phyloP scores from a whole-genome alignment of 78 protist species.

The Goniomonas avonlea region DNA sequence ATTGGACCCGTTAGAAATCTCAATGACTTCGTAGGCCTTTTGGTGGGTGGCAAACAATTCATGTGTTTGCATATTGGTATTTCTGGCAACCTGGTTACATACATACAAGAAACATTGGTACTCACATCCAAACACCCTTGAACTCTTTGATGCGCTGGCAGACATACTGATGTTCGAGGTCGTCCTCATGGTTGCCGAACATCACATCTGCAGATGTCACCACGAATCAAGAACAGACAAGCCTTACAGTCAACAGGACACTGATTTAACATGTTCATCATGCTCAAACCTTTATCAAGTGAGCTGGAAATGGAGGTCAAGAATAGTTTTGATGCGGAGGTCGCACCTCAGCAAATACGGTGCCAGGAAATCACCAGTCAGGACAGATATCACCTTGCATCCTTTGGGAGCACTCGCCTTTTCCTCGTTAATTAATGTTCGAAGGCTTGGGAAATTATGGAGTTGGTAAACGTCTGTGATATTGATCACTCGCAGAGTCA shows the following conservation, averaged over 20 bases:
- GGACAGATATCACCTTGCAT: not conserved
- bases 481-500: not conserved
- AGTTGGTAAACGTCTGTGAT: slow-evolving; percentile 12
- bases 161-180: not conserved
- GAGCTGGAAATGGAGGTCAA: too few species aligned
- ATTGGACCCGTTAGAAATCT: not conserved
- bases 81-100: too few species aligned
- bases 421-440: not conserved
- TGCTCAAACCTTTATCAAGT: not conserved
- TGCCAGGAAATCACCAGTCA: slow-evolving; percentile 7
- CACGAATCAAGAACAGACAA: too few species aligned
- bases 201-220: too few species aligned
- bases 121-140: not conserved
- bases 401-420: not conserved
- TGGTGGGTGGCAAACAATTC: not conserved
- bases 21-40: not conserved
- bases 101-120: too few species aligned
- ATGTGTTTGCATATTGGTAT: not conserved
- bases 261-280: not conserved
- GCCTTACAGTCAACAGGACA: slow-evolving; percentile 2
- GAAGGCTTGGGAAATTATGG: not conserved
- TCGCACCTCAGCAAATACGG: slow-evolving; percentile 1
- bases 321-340: too few species aligned
- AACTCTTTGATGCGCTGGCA: not conserved
- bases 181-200: slow-evolving; percentile 7